These are phyloP conservation scores for Aspergillus eucalypticola DNA, from an alignment of 2,329 filamentous ascomycete genomes.

Conservation along the genomic window DNA sequence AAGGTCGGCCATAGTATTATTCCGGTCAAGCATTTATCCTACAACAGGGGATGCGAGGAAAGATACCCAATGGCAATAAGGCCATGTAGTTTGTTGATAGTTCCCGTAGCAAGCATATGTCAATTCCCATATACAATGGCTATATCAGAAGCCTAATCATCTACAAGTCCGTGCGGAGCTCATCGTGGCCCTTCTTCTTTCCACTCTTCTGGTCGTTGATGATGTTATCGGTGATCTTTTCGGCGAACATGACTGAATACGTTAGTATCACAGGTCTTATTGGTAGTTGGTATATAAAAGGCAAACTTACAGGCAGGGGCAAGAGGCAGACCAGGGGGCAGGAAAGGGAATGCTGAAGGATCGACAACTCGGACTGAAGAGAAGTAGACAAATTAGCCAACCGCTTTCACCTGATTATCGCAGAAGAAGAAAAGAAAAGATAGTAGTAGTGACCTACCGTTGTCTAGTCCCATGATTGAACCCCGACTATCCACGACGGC, in stretches of 20 bases:
- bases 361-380: neutral
- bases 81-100: no score
- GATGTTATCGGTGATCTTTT: neutral
- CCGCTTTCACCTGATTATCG: no score
- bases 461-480: neutral
- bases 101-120: no score
- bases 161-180: neutral
- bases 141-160: neutral
- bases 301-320: neutral
- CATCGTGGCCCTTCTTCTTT: neutral
- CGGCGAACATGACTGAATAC: neutral
- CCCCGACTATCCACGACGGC: neutral
- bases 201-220: neutral
- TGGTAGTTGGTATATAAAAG: neutral
- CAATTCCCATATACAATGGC: no score
- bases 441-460: neutral
- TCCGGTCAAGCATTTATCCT: no score
- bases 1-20: no score
- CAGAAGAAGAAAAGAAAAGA: no score
- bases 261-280: neutral
- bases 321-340: neutral
- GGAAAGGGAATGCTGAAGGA: neutral
- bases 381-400: neutral
- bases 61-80: no score
- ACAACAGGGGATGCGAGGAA: no score